A percentile compares a stretch with the other conserved stretches of the same genome.
phyloP scores from a whole-genome alignment of 2,329 filamentous ascomycete species.

The Alternaria ethzedia region DNA sequence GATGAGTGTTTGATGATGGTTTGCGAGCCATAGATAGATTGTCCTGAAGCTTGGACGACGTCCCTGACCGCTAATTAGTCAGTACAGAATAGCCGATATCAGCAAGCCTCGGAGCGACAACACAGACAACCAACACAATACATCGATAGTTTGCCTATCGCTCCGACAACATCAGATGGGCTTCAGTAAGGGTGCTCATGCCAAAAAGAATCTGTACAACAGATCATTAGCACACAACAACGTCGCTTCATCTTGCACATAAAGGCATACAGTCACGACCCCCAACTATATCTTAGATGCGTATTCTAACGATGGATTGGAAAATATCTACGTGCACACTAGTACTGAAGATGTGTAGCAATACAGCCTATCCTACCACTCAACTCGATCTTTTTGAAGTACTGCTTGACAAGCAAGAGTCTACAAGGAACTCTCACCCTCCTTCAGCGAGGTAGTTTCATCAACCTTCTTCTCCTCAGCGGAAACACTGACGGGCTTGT shows the following conservation, averaged over 20 bases:
- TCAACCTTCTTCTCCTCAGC: conserved; percentile 8
- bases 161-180: background rate
- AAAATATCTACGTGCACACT: background rate
- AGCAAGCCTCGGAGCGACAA: background rate
- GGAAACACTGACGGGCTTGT: background rate
- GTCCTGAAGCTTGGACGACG: background rate
- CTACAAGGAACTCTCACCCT: conserved; percentile 9
- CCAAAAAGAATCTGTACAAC: background rate
- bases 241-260: background rate
- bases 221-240: background rate
- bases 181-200: background rate
- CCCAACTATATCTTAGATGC: background rate
- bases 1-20: background rate
- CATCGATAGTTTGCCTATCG: background rate
- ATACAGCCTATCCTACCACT: background rate
- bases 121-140: background rate
- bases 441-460: conserved; percentile 4
- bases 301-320: background rate
- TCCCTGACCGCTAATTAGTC: background rate
- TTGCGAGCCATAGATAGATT: background rate
- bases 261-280: background rate
- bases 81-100: background rate
- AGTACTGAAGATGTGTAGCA: background rate
- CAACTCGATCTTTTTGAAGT: background rate
- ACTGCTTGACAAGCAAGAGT: conserved; percentile 1